phyloP scores from a whole-genome alignment of 768 basidiomycete species.

The Pulveroboletus sp. region DNA sequence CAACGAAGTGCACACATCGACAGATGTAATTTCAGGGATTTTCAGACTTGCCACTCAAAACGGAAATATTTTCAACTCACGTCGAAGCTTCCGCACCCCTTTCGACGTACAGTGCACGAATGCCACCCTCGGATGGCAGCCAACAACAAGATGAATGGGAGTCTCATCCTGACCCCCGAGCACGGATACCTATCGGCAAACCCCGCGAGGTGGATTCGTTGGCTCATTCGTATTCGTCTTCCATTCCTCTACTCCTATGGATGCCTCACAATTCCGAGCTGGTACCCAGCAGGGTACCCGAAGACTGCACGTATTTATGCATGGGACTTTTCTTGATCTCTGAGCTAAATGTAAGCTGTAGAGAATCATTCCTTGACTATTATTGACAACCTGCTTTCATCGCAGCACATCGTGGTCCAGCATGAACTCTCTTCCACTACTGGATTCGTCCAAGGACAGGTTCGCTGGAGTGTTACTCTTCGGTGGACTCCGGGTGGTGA shows the following conservation, averaged over 20 bases:
- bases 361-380: background rate
- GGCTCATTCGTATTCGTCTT: slow-evolving; percentile 36
- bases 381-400: slow-evolving; percentile 8
- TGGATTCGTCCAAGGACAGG: slow-evolving; percentile 25
- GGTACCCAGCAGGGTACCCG: slow-evolving; percentile 23
- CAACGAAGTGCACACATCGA: slow-evolving; percentile 1
- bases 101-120: background rate
- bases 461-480: slow-evolving; percentile 45
- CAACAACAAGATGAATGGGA: background rate
- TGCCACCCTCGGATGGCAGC: background rate
- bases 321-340: slow-evolving; percentile 47
- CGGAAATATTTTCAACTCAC: background rate
- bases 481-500: slow-evolving; percentile 52
- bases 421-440: background rate
- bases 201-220: slow-evolving; percentile 44
- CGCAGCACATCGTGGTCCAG: slow-evolving; percentile 14
- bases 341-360: slow-evolving; percentile 34
- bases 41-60: background rate
- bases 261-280: slow-evolving; percentile 33
- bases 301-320: slow-evolving; percentile 40
- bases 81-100: background rate
- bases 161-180: background rate
- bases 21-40: slow-evolving; percentile 9
- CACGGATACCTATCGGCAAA: slow-evolving; percentile 24
- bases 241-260: slow-evolving; percentile 41